A percentile compares a stretch with the other conserved stretches of the same genome.
phyloP scores from a whole-genome alignment of 805 yeast genomes.

The Grigorovia transvaalensis region DNA sequence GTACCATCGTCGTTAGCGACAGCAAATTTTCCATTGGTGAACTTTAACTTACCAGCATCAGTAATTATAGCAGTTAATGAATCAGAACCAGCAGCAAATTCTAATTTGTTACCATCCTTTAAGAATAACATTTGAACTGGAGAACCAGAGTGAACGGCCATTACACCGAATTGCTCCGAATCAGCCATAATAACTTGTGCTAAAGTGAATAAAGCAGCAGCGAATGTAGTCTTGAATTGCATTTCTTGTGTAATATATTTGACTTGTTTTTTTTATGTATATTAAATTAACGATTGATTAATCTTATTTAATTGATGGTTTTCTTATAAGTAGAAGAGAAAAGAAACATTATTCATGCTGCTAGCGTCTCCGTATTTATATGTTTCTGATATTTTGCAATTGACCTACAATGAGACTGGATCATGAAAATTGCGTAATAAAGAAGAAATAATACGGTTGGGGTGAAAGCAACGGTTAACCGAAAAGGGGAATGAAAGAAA shows the following conservation, averaged over 20 bases:
- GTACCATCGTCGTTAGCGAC: constrained; percentile 19
- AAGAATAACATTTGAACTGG: neutral
- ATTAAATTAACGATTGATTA: neutral
- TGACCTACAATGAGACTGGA: no score
- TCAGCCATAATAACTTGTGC: constrained; percentile 30
- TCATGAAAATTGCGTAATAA: neutral
- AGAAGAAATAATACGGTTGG: neutral
- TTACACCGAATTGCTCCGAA: constrained; percentile 28
- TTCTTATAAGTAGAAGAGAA: no score
- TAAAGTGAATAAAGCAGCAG: constrained; percentile 17
- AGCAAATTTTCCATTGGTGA: constrained; percentile 23
- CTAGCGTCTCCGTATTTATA: neutral
- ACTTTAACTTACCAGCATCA: constrained; percentile 26
- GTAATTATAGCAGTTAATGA: constrained; percentile 18
- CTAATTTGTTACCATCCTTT: constrained; percentile 8
- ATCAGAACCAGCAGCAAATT: constrained; percentile 10
- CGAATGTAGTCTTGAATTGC: constrained; percentile 4
- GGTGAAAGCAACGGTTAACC: neutral
- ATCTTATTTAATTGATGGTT: neutral
- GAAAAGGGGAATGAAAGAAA: neutral
- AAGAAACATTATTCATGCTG: neutral
- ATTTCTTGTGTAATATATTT: neutral
- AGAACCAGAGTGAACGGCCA: constrained; percentile 29
- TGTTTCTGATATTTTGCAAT: neutral
- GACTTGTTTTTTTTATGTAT: neutral